Conservation (phyloP, 1,284 basidiomycete species). For the Sutorius eximius region DNA sequence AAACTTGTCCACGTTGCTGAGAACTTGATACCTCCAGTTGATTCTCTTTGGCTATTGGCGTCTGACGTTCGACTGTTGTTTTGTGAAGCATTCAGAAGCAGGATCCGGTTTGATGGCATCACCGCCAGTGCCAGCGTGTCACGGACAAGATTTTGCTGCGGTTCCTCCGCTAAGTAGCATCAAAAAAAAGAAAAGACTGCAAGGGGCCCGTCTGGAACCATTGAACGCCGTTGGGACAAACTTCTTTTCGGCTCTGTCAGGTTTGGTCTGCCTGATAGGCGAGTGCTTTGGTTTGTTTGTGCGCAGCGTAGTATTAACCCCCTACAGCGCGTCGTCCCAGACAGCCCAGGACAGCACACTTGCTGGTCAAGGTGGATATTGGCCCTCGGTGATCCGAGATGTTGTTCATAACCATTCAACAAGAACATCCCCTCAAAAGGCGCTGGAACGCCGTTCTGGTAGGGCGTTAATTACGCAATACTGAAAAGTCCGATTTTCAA, state of each 20-base stretch:
- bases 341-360: background rate
- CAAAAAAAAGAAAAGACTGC: background rate
- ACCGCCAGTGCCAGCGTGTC: background rate
- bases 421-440: background rate
- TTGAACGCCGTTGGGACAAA: background rate
- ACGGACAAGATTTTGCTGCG: background rate
- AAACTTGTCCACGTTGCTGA: background rate
- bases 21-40: background rate
- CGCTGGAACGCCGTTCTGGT: background rate
- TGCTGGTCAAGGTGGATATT: background rate
- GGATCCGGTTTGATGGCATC: background rate
- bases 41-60: background rate
- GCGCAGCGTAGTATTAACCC: background rate
- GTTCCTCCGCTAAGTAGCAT: background rate
- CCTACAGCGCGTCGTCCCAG: background rate
- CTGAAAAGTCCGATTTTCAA: background rate
- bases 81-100: background rate
- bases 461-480: conserved; percentile 1
- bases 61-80: background rate
- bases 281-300: conserved; percentile 1
- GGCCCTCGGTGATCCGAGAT: background rate
- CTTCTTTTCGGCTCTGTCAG: background rate
- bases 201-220: background rate
- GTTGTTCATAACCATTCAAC: background rate
- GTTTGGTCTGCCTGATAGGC: background rate